Base-by-base conservation (phyloP, 2,329 filamentous ascomycete genomes). In the Arthrobotrys entomopaga region DNA sequence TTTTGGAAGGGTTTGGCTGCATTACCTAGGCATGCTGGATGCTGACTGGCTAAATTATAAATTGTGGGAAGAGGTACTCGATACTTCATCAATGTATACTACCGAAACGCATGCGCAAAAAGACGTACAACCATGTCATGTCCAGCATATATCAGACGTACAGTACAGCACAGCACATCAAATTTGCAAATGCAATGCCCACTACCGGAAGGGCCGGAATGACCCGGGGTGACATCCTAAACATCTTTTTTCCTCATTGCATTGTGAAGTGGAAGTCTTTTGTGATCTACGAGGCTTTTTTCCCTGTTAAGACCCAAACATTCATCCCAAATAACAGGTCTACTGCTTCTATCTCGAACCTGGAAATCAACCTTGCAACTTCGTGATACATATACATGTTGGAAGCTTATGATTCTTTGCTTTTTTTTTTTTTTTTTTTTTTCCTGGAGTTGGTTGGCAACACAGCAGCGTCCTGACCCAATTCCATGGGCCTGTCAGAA, bases 181-280 rank as follows among this genome's bases (percentile, higher is more conserved):
- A n/a, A n/a, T n/a, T n/a, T n/a, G n/a, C n/a, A 65, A 34, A 60
- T 72, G 60, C 67, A 65, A 57, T 50, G 52, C 65, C n/a, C 56
- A 57, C 66, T 59, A 72, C 53, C 29, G 29, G 29, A 34, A 50
- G 54, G 54, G 42, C 67, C 67, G 67, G 67, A 72, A 49, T 72
- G 48, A 43, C 59, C 67, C 60, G 67, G 67, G 67, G 65, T 69
- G 60, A 40, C 40, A 20, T 40, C 16, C 15, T 53, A 49, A 20
- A 48, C 3, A n/a, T n/a, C n/a, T n/a, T 16, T 34, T 34, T 34
- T 34, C 29, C 29, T 10, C 29, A 34, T 34, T 5, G 29, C 10
- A n/a, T n/a, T n/a, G n/a, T n/a, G n/a, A n/a, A n/a, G n/a, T n/a
- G n/a, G 29, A 34, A 34, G 10, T 34, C 29, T 34, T 10, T n/a